phyloP scores from a whole-genome alignment of 495 filamentous ascomycete species.

The Lindgomyces ingoldianus region DNA sequence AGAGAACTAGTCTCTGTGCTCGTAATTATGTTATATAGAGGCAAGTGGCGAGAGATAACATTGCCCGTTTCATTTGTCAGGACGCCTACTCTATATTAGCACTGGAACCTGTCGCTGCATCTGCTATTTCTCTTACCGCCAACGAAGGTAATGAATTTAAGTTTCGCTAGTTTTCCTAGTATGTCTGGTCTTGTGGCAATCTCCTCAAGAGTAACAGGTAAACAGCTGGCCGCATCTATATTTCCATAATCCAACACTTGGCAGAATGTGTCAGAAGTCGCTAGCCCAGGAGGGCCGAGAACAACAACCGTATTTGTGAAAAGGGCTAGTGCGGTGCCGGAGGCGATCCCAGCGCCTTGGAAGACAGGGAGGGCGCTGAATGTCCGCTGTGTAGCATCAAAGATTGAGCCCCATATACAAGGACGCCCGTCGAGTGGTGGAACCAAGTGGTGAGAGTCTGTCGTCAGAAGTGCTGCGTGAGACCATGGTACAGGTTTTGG shows the following conservation, averaged over 20 bases:
- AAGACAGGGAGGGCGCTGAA: slow-evolving; percentile 16
- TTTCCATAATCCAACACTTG: slow-evolving; percentile 12
- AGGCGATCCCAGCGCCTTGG: slow-evolving; percentile 17
- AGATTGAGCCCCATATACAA: background rate
- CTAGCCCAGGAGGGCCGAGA: slow-evolving; percentile 18
- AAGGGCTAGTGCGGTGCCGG: background rate
- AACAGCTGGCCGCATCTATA: slow-evolving; percentile 16
- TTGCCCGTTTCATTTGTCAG: slow-evolving; percentile 7
- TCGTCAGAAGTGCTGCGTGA: background rate
- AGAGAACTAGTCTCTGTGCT: slow-evolving; percentile 7
- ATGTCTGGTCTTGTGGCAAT: slow-evolving; percentile 22
- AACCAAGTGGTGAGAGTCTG: slow-evolving; percentile 10
- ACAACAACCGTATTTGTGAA: slow-evolving; percentile 13
- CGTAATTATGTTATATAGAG: slow-evolving; percentile 2
- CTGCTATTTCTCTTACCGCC: too few species aligned
- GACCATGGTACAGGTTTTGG: slow-evolving; percentile 39
- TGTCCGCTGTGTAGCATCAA: background rate
- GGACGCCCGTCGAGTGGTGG: slow-evolving; percentile 13
- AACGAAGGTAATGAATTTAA: slow-evolving; percentile 20
- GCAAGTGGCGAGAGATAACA: slow-evolving; percentile 2
- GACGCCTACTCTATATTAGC: slow-evolving; percentile 3
- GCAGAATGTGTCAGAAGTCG: slow-evolving; percentile 9
- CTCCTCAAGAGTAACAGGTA: slow-evolving; percentile 17
- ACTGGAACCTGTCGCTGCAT: too few species aligned
- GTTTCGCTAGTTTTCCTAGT: slow-evolving; percentile 12